These are phyloP conservation scores for Pyrus hybrid DNA, from an alignment of 331 rosid genomes.

Conservation along the genomic window DNA sequence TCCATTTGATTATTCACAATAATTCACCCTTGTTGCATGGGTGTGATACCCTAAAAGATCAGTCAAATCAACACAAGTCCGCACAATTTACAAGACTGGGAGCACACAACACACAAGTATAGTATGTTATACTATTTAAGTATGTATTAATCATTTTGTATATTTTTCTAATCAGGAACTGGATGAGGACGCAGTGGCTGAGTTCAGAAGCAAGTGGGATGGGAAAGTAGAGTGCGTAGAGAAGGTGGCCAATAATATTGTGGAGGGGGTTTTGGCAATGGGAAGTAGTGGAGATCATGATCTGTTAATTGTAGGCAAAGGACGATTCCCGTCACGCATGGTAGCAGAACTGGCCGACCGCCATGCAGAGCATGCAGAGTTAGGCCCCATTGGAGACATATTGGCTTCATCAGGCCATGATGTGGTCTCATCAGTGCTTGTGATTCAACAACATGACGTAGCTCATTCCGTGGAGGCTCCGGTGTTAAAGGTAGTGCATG, in stretches of 20 bases:
- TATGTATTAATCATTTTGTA: too few species aligned
- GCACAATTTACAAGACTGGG: too few species aligned
- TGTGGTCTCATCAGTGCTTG: slow-evolving; percentile 45
- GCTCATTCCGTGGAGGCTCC: slow-evolving; percentile 40
- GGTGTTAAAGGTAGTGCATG: slow-evolving; percentile 14
- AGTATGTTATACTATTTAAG: too few species aligned
- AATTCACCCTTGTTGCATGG: neutral
- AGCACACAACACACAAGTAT: too few species aligned
- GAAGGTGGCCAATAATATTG: slow-evolving; percentile 34
- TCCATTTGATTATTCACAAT: neutral
- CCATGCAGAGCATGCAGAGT: slow-evolving; percentile 54
- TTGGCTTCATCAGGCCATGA: slow-evolving; percentile 39
- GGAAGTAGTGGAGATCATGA: slow-evolving; percentile 44
- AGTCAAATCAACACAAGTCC: neutral
- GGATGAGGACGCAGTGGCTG: slow-evolving; percentile 44
- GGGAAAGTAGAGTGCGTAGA: slow-evolving; percentile 41
- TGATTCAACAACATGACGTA: slow-evolving; percentile 71
- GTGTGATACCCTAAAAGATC: neutral
- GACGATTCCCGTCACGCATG: slow-evolving; percentile 52
- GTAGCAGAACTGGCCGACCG: slow-evolving; percentile 46
- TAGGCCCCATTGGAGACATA: slow-evolving; percentile 74
- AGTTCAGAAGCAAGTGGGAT: slow-evolving; percentile 38
- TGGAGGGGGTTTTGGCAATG: slow-evolving; percentile 46
- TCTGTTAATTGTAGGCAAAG: slow-evolving; percentile 62
- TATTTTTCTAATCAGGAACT: slow-evolving; percentile 31